phyloP scores from a whole-genome alignment of 2,329 filamentous ascomycete species.

The Alternaria atra region DNA sequence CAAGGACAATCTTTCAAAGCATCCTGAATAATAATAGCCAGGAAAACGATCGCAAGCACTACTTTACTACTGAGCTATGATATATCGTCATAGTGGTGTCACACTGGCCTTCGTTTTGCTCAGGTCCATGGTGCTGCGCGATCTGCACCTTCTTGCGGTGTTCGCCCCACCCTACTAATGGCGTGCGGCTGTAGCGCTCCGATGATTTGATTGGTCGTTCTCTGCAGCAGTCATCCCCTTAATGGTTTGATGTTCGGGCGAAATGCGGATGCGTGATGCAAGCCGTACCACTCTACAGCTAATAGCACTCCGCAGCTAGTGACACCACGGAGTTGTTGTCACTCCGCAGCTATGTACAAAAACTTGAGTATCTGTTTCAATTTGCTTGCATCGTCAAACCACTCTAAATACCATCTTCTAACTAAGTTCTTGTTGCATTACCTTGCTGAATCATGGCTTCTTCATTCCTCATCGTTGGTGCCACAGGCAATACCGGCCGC shows the following conservation, averaged over 20 bases:
- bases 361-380: not conserved
- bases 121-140: not conserved
- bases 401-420: no score
- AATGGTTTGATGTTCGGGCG: not conserved
- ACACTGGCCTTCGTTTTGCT: not conserved
- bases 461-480: constrained; percentile 22
- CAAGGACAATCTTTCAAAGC: not conserved
- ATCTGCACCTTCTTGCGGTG: not conserved
- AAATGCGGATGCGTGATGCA: not conserved
- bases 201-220: not conserved
- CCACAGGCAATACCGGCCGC: constrained; percentile 29
- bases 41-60: not conserved
- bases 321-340: not conserved
- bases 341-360: not conserved
- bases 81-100: not conserved
- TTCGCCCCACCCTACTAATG: not conserved
- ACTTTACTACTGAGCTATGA: not conserved
- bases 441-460: constrained; percentile 9
- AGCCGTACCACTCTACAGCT: not conserved
- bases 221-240: not conserved
- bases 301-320: not conserved
- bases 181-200: not conserved
- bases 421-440: not conserved
- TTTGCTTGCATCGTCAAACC: not conserved
- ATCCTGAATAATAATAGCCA: not conserved